Evolutionary conservation across 129 eudicot species (phyloP).

Genomic region (Chrysanthemum lavandulifolium): DNA sequence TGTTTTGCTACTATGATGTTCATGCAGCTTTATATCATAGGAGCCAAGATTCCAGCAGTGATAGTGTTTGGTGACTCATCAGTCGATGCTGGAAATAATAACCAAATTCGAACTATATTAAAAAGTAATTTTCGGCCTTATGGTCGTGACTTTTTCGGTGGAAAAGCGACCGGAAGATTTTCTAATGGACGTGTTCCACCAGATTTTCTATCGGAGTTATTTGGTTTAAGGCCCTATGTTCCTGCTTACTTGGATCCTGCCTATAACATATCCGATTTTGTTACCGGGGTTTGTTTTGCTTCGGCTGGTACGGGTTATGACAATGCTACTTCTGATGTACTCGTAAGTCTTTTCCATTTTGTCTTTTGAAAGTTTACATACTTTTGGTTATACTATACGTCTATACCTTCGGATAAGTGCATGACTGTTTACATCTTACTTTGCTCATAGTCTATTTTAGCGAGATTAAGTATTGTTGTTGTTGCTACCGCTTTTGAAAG

Average conservation of each 20-base stretch:
- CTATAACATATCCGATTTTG: constrained; percentile 62
- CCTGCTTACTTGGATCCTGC: constrained; percentile 79
- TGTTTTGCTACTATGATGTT: constrained; percentile 16
- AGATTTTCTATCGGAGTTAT: constrained; percentile 68
- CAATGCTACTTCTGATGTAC: constrained; percentile 67
- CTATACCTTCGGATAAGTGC: too few species aligned
- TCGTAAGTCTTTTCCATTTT: constrained; percentile 43
- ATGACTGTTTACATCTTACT: too few species aligned
- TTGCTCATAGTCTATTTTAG: too few species aligned
- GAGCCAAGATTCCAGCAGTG: constrained; percentile 59
- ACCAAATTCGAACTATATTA: constrained; percentile 55
- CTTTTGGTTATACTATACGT: too few species aligned
- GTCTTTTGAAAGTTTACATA: background rate
- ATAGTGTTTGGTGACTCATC: constrained; percentile 88
- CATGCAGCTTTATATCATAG: constrained; percentile 25
- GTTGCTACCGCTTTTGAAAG: too few species aligned
- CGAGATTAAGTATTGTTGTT: too few species aligned
- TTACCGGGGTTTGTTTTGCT: constrained; percentile 72
- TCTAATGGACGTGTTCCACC: constrained; percentile 75
- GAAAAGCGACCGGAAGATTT: constrained; percentile 75
- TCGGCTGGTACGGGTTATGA: constrained; percentile 92
- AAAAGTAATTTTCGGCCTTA: constrained; percentile 79
- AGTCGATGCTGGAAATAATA: constrained; percentile 82
- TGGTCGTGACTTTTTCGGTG: constrained; percentile 72
- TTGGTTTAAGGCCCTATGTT: constrained; percentile 56